Percentiles rank a stretch among this genome's conserved stretches.
Evolutionary conservation across 2,329 filamentous ascomycete genomes (phyloP).

Genomic region (Microascus cirrosus): DNA sequence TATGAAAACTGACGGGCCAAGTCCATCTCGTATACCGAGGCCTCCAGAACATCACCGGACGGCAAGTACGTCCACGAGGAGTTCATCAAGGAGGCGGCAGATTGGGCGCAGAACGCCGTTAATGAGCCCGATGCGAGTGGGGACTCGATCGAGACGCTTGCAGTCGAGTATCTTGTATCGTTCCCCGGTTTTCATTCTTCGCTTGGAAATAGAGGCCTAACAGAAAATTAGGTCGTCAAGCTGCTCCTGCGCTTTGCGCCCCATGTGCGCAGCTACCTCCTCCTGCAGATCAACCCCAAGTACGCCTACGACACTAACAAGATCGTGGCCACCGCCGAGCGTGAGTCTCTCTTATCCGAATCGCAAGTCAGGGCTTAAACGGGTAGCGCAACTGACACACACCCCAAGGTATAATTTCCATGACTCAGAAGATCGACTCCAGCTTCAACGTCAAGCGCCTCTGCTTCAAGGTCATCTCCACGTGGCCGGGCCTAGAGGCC

Average conservation of each 20-base stretch:
- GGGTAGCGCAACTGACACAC: neutral
- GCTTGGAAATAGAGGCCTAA: neutral
- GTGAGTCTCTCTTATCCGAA: constrained; percentile 20
- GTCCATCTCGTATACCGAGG: constrained; percentile 22
- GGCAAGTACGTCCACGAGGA: constrained; percentile 14
- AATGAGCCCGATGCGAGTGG: constrained; percentile 10
- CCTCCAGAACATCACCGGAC: constrained; percentile 13
- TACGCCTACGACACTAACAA: constrained; percentile 36
- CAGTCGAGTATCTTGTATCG: constrained; percentile 42
- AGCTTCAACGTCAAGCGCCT: constrained; percentile 34
- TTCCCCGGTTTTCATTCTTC: neutral
- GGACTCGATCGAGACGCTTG: constrained; percentile 29
- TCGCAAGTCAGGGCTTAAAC: no score
- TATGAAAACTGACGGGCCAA: constrained; percentile 5
- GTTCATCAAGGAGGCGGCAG: constrained; percentile 16
- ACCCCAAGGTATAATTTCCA: constrained; percentile 33
- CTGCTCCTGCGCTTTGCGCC: constrained; percentile 39
- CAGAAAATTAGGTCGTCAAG: constrained; percentile 34
- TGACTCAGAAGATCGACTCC: constrained; percentile 32
- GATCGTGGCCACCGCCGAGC: constrained; percentile 36
- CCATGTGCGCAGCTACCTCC: constrained; percentile 37
- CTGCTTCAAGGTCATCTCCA: constrained; percentile 53
- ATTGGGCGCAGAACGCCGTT: constrained; percentile 11
- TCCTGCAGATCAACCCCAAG: constrained; percentile 50
- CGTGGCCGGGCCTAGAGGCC: constrained; percentile 52